Percentiles rank a stretch among this genome's conserved stretches.
Conservation (phyloP, 306 rosid genomes). For the Cicer chorassanicum region DNA sequence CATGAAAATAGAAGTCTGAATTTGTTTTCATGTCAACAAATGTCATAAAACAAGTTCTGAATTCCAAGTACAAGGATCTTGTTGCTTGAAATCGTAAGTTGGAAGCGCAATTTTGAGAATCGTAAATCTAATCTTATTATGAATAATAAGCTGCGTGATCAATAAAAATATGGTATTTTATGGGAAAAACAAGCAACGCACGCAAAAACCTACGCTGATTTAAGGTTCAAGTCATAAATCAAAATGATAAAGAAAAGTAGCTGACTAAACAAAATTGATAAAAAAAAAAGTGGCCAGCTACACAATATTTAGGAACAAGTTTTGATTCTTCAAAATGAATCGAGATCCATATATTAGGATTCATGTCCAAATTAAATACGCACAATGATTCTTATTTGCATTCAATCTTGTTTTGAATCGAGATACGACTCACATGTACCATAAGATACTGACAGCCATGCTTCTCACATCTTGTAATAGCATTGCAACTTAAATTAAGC, state of each 20-base stretch:
- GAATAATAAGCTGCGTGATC: background rate
- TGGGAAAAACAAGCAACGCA: background rate
- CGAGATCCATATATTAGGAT: background rate
- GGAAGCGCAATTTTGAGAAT: background rate
- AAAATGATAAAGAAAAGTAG: background rate
- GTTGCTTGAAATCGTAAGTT: background rate
- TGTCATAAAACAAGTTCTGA: background rate
- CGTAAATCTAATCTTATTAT: background rate
- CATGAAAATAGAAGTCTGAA: slow-evolving; percentile 44
- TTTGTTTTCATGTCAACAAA: slow-evolving; percentile 23
- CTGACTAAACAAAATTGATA: background rate
- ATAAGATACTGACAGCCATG: background rate
- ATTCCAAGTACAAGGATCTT: slow-evolving; percentile 14
- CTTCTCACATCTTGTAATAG: background rate
- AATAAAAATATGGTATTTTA: background rate
- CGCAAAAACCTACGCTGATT: background rate
- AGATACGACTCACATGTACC: background rate
- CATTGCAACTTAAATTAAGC: slow-evolving; percentile 1
- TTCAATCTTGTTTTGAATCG: background rate
- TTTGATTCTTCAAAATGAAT: background rate
- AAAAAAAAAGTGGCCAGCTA: background rate
- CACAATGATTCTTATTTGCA: background rate
- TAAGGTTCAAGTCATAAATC: background rate
- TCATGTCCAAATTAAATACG: background rate
- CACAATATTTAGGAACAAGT: background rate